Evolutionary conservation across 768 basidiomycete genomes (phyloP), one percentile per base, ranked within the genome.

Genomic region (Boletus huronensis): DNA sequence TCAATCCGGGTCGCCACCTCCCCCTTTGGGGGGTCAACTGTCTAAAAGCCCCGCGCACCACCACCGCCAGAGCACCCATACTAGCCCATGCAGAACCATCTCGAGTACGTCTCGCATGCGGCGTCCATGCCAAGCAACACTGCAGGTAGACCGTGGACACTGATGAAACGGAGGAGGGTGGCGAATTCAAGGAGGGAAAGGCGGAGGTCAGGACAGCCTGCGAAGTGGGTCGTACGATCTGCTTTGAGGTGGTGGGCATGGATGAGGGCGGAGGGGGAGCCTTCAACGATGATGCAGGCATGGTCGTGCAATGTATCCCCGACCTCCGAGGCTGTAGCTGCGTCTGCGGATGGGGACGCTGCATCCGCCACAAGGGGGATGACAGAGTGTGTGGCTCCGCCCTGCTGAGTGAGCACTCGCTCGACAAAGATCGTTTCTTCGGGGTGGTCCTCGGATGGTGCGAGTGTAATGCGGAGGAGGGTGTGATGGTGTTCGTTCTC

Each of bases 181-280:
- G 58, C 58, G 16, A 60, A 42, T 40, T 60, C 58, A 6, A 44
- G 29, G 5, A 60, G 52, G 7, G 57, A 58, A 2, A 60, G 57
- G 2, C 14, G 48, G 6, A 57, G 57, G 21, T 59, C 52, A 0
- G 34, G 28, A 5, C 52, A 50, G 6, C 19, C 6, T 1, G 23
- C 5, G 6, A 59, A 53, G 14, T 32, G 21, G 6, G 42, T 39
- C 5, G 26, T 48, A 25, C 45, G 52, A 16, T 59, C 52, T 8
- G 42, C 26, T 17, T 26, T 28, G 40, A 51, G n/a, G 31, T 55
- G 52, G 14, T 59, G 40, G 16, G 23, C 31, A 3, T 54, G 57
- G 11, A 51, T 23, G 23, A 60, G 34, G 3, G 52, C 47, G 1
- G 43, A 38, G 5, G 57, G 59, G 1, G 41, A 29, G 1, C 49